These are phyloP conservation scores for Stephanodiscus minutulus DNA, from an alignment of 108 stramenopile genomes.

Conservation along the genomic window DNA sequence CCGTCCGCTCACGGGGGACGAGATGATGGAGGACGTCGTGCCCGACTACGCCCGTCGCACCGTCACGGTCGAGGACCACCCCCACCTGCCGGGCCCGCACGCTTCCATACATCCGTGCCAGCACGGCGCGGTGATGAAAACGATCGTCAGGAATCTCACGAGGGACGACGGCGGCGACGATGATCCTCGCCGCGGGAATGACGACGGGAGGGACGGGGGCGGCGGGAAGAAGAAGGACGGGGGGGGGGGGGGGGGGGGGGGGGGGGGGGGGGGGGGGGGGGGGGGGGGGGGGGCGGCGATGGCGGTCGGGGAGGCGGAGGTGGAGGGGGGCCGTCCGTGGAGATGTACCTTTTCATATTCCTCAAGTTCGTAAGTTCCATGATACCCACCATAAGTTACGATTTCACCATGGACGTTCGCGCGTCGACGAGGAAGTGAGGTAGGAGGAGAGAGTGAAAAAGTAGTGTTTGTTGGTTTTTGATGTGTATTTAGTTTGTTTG, in stretches of 20 bases:
- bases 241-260: neutral
- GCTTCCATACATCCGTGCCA: constrained; percentile 98
- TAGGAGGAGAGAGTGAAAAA: neutral
- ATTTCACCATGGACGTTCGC: constrained; percentile 97
- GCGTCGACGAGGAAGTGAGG: constrained; percentile 68
- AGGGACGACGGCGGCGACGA: constrained; percentile 25
- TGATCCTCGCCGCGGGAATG: too few relatives aligned
- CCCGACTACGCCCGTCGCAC: constrained; percentile 98
- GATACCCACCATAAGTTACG: constrained; percentile 99
- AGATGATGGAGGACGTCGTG: constrained; percentile 99
- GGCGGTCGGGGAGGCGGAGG: too few relatives aligned
- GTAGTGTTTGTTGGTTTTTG: neutral
- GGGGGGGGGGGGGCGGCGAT: too few relatives aligned
- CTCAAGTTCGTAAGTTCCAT: constrained; percentile 98
- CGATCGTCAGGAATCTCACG: constrained; percentile 89
- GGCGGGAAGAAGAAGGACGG: too few relatives aligned
- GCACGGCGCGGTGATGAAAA: constrained; percentile 98
- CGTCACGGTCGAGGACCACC: constrained; percentile 98
- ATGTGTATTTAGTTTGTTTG: neutral
- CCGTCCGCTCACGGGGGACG: constrained; percentile 81
- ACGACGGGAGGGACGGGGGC: neutral
- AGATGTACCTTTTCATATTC: constrained; percentile 98
- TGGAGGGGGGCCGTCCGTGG: constrained; percentile 61
- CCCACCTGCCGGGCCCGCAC: constrained; percentile 84
- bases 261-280: neutral